Evolutionary conservation across 441 rosid genomes (phyloP).

Genomic region (Rhodomyrtus psidioides): DNA sequence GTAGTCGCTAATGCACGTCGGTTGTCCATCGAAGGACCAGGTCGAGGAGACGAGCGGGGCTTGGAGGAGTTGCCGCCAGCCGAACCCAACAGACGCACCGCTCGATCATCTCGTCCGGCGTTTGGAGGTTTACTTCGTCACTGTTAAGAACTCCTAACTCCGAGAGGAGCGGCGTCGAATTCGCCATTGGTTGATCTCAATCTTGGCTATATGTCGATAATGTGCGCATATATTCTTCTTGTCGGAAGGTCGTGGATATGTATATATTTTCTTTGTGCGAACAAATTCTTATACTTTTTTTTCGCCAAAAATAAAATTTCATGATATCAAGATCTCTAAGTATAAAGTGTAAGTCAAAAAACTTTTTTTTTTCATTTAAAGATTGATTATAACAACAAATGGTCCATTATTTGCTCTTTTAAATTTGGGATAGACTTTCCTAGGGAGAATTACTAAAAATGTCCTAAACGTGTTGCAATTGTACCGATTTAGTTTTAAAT

Average conservation of each 20-base stretch:
- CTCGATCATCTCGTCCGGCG: slow-evolving; percentile 5
- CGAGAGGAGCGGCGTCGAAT: neutral
- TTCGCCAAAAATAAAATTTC: too few relatives aligned
- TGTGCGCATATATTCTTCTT: neutral
- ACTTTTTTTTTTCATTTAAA: too few relatives aligned
- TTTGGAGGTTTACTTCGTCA: neutral
- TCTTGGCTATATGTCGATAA: neutral
- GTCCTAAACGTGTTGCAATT: too few relatives aligned
- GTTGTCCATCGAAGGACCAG: slow-evolving; percentile 22
- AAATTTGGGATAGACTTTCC: too few relatives aligned
- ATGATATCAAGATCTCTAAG: too few relatives aligned
- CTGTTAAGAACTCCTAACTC: neutral
- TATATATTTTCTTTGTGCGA: too few relatives aligned
- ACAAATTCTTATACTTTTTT: too few relatives aligned
- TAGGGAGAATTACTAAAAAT: too few relatives aligned
- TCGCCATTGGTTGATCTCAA: neutral
- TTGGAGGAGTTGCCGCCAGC: slow-evolving; percentile 12
- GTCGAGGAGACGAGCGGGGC: slow-evolving; percentile 16
- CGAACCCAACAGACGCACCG: slow-evolving; percentile 1
- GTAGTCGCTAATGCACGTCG: slow-evolving; percentile 18
- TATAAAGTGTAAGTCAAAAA: too few relatives aligned
- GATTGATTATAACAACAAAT: too few relatives aligned
- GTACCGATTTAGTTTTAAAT: too few relatives aligned
- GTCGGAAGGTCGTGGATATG: neutral
- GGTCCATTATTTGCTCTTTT: too few relatives aligned